phyloP scores from a whole-genome alignment of 331 rosid genomes.

The Pyracantha coccinea region DNA sequence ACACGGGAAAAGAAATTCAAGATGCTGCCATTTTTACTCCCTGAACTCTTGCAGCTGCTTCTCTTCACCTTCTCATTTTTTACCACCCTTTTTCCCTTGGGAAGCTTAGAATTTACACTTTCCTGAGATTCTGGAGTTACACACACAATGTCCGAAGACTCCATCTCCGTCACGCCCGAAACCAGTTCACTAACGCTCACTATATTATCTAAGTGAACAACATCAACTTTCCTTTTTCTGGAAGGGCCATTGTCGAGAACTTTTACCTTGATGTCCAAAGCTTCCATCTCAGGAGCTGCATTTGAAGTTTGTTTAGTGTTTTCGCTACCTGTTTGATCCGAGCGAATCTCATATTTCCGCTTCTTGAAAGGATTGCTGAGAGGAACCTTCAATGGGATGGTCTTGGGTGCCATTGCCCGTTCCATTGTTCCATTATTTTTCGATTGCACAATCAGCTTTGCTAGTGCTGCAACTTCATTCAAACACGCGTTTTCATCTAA shows the following conservation, averaged over 20 bases:
- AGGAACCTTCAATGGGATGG: constrained; percentile 40
- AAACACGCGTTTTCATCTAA: constrained; percentile 24
- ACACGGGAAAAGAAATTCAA: constrained; percentile 73
- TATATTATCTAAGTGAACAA: constrained; percentile 18
- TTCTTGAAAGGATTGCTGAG: constrained; percentile 80
- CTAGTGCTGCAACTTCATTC: constrained; percentile 41
- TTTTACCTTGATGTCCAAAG: constrained; percentile 6
- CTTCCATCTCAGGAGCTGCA: constrained; percentile 21
- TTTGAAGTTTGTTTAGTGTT: constrained; percentile 19
- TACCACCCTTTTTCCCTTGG: constrained; percentile 30
- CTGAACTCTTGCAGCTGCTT: constrained; percentile 35
- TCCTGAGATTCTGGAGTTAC: constrained; percentile 47
- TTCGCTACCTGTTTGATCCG: constrained; percentile 20
- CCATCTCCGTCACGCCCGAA: constrained; percentile 47
- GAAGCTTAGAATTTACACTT: constrained; percentile 50
- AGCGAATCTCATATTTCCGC: constrained; percentile 31
- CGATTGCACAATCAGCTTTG: constrained; percentile 50
- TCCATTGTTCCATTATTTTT: constrained; percentile 19
- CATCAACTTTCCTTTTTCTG: constrained; percentile 41
- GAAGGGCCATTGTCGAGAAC: constrained; percentile 19
- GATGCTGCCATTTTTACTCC: constrained; percentile 34
- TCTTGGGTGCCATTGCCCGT: not conserved
- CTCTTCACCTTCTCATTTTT: constrained; percentile 38
- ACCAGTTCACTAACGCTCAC: constrained; percentile 23
- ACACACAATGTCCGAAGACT: constrained; percentile 28